Conservation (phyloP, 2,329 filamentous ascomycete species). For the Pseudopithomyces chartarum region DNA sequence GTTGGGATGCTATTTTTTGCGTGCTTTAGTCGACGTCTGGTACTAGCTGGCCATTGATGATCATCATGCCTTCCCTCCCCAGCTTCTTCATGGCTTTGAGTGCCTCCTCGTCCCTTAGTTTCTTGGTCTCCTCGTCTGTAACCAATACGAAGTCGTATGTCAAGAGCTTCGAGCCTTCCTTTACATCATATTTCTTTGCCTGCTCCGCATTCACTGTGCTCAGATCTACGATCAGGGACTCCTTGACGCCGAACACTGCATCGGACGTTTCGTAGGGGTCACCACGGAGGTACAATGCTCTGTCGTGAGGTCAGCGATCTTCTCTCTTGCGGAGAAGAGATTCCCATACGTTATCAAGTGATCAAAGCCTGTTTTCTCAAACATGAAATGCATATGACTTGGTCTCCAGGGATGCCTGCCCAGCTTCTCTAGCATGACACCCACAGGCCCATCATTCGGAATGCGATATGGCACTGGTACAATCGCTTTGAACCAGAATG, state of each 20-base stretch:
- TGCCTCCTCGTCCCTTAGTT: conserved; percentile 69
- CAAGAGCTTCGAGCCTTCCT: conserved; percentile 67
- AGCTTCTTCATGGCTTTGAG: conserved; percentile 69
- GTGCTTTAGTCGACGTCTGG: conserved; percentile 64
- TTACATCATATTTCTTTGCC: conserved; percentile 58
- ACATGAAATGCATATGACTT: conserved; percentile 64
- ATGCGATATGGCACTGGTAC: conserved; percentile 86
- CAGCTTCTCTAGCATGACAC: conserved; percentile 33
- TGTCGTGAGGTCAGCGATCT: conserved; percentile 38
- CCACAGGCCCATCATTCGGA: conserved; percentile 78
- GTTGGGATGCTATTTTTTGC: not conserved
- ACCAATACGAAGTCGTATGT: conserved; percentile 80
- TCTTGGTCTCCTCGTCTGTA: conserved; percentile 69
- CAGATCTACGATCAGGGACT: conserved; percentile 63
- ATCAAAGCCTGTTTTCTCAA: conserved; percentile 63
- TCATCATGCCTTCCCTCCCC: conserved; percentile 68
- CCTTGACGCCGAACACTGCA: conserved; percentile 83
- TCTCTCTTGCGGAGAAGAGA: not conserved
- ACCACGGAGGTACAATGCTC: conserved; percentile 75
- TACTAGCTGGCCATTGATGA: conserved; percentile 77
- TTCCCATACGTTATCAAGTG: conserved; percentile 76
- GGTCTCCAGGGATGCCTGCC: conserved; percentile 43
- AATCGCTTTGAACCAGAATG: conserved; percentile 85
- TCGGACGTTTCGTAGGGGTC: conserved; percentile 82
- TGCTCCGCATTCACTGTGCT: conserved; percentile 32